Conservation (phyloP, 768 basidiomycete species). For the Asterophora parasitica region DNA sequence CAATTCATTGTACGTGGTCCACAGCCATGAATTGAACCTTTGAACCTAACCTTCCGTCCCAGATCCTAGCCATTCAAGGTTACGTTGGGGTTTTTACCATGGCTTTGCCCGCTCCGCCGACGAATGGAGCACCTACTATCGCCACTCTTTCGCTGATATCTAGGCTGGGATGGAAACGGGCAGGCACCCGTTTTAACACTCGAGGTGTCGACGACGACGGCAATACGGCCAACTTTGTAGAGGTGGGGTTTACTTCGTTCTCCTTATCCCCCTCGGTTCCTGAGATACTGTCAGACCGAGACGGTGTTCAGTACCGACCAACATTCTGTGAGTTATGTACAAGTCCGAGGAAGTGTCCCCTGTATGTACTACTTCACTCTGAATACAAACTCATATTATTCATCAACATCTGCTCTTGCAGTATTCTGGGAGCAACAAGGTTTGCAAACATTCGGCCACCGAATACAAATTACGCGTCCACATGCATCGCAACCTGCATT, state of each 20-base stretch:
- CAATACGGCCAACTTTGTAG: slow-evolving; percentile 93
- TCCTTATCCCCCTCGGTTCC: slow-evolving; percentile 8
- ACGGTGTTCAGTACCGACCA: slow-evolving; percentile 83
- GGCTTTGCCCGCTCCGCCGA: slow-evolving; percentile 70
- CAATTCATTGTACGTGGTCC: slow-evolving; percentile 70
- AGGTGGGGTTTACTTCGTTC: slow-evolving; percentile 44
- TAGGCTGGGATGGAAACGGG: slow-evolving; percentile 88
- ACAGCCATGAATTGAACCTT: slow-evolving; percentile 4
- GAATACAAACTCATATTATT: slow-evolving; percentile 12
- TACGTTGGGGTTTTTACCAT: slow-evolving; percentile 83
- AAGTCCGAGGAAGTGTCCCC: slow-evolving; percentile 94
- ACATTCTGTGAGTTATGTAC: slow-evolving; percentile 86
- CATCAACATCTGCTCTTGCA: slow-evolving; percentile 26
- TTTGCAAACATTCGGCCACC: slow-evolving; percentile 88
- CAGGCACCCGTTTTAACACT: slow-evolving; percentile 96
- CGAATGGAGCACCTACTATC: slow-evolving; percentile 64
- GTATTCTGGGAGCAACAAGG: slow-evolving; percentile 99
- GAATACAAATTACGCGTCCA: slow-evolving; percentile 92
- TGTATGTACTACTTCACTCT: slow-evolving; percentile 48
- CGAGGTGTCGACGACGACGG: slow-evolving; percentile 95
- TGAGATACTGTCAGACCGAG: slow-evolving; percentile 61
- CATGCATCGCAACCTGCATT: slow-evolving; percentile 97
- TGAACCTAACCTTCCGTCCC: slow-evolving; percentile 11
- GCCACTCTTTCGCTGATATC: slow-evolving; percentile 81
- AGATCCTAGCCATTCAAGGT: slow-evolving; percentile 93